Evolutionary conservation across 2,329 filamentous ascomycete species (phyloP).

Genomic region (Hymenoscyphus linearis): DNA sequence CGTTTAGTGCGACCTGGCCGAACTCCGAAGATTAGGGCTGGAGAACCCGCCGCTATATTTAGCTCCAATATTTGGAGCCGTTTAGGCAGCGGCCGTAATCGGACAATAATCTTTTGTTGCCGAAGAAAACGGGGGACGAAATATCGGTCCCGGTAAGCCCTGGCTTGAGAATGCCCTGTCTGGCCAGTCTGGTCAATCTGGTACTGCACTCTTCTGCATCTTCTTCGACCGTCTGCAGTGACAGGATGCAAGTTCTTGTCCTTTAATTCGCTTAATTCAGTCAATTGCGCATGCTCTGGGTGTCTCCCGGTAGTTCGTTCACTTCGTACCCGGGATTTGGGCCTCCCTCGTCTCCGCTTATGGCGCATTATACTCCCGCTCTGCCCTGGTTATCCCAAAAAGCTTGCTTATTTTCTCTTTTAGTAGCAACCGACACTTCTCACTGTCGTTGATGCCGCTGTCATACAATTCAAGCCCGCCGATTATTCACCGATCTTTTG

Average conservation of each 20-base stretch:
- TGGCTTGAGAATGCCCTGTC: neutral
- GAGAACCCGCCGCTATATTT: neutral
- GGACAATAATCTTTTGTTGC: neutral
- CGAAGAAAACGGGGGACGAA: neutral
- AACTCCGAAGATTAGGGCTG: neutral
- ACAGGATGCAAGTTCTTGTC: neutral
- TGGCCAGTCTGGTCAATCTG: neutral
- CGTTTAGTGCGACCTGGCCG: neutral
- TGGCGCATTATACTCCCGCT: neutral
- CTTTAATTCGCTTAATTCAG: neutral
- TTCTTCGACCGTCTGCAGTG: neutral
- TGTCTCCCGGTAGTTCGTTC: neutral
- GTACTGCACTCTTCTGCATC: neutral
- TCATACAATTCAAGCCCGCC: neutral
- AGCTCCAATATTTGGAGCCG: neutral
- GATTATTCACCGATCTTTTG: neutral
- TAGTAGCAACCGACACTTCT: neutral
- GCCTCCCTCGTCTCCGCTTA: neutral
- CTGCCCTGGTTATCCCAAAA: neutral
- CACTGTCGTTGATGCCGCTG: neutral
- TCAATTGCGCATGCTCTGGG: too few relatives aligned
- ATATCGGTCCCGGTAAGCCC: neutral
- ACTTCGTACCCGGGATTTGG: neutral
- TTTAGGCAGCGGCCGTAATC: neutral
- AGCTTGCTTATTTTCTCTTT: neutral